Percentiles rank a stretch among this genome's conserved stretches.
Conservation (phyloP, 2,329 filamentous ascomycete species). For the Phyllosticta capitalensis region DNA sequence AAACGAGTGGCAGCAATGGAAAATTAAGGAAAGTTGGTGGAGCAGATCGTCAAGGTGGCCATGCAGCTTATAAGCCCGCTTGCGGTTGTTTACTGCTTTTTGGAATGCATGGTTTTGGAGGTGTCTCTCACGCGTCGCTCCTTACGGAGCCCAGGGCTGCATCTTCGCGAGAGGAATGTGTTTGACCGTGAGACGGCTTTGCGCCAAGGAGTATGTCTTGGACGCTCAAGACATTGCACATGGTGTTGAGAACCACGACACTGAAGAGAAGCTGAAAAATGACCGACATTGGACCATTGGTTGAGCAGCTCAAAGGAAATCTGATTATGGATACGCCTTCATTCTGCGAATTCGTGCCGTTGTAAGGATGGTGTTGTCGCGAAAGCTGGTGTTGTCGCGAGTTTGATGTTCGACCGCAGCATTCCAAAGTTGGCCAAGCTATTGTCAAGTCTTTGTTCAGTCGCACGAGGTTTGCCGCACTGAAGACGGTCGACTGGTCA, state of each 20-base stretch:
- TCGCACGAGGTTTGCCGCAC: not conserved
- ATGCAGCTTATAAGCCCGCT: conserved; percentile 1
- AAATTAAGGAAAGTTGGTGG: conserved; percentile 4
- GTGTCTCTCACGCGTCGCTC: not conserved
- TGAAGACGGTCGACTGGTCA: not conserved
- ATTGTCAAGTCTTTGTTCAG: not conserved
- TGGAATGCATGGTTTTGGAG: not conserved
- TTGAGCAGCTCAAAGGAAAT: not conserved
- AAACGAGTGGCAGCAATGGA: not conserved
- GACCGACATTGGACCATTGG: not conserved
- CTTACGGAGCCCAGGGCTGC: not conserved
- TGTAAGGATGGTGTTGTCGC: not conserved
- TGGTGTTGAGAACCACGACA: not conserved
- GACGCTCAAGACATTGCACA: not conserved
- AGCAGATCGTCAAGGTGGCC: not conserved
- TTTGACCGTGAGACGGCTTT: not conserved
- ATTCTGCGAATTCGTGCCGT: not conserved
- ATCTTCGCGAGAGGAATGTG: not conserved
- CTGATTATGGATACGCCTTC: not conserved
- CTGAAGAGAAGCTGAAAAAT: not conserved
- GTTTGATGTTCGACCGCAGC: not conserved
- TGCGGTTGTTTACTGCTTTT: conserved; percentile 7
- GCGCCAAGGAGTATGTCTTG: not conserved
- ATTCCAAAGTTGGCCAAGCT: not conserved
- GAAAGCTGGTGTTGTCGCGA: not conserved